Conservation (phyloP, 768 basidiomycete genomes). For the Pleurotus sapidus region DNA sequence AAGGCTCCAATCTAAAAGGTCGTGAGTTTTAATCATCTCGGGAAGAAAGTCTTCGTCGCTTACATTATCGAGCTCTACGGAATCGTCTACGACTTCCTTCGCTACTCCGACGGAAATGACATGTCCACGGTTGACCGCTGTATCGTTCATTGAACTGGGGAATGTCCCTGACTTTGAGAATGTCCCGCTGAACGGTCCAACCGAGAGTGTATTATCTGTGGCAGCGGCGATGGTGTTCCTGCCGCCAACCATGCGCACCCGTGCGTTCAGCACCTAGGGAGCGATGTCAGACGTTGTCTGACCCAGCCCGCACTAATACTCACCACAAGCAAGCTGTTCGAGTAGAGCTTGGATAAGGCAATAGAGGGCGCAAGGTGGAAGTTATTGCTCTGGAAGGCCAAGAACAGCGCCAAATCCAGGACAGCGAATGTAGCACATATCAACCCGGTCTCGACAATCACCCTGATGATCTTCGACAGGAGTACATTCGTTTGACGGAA, state of each 20-base stretch:
- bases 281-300: too few species aligned
- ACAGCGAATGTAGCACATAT: slow-evolving; percentile 19
- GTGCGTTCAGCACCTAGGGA: background rate
- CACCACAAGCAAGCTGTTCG: slow-evolving; percentile 21
- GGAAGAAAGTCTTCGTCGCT: background rate
- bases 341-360: slow-evolving; percentile 20
- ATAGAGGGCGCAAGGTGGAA: slow-evolving; percentile 21
- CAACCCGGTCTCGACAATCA: slow-evolving; percentile 21
- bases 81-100: background rate
- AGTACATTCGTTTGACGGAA: slow-evolving; percentile 16
- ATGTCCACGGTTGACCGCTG: background rate
- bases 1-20: background rate
- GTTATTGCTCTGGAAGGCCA: slow-evolving; percentile 16
- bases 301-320: background rate
- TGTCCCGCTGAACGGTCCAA: background rate
- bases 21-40: too few species aligned
- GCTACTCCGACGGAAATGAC: background rate
- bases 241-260: background rate
- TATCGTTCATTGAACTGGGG: background rate
- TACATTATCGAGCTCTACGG: slow-evolving; percentile 9
- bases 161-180: background rate
- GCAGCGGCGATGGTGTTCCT: background rate
- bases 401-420: slow-evolving; percentile 18
- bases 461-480: slow-evolving; percentile 15
- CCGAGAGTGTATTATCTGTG: background rate